Evolutionary conservation across 2,329 filamentous ascomycete genomes (phyloP).

Genomic region (Fusarium nelsonii): DNA sequence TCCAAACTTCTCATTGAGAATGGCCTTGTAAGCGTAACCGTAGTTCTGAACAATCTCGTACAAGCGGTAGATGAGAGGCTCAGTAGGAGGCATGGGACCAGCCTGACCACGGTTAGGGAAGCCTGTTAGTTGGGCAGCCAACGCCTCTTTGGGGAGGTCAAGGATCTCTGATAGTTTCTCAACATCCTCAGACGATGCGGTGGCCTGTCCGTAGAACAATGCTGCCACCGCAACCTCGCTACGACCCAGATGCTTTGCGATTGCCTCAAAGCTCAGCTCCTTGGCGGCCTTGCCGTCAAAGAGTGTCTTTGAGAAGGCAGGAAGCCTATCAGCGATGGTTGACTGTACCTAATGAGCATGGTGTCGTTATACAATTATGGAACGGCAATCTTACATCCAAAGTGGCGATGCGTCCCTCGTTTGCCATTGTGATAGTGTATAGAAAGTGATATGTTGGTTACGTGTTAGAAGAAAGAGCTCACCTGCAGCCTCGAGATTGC

Average conservation of each 20-base stretch:
- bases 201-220: conserved; percentile 89
- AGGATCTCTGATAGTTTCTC: conserved; percentile 75
- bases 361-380: background rate
- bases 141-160: conserved; percentile 65
- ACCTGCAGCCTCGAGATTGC: background rate
- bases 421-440: conserved; percentile 37
- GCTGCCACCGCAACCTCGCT: conserved; percentile 88
- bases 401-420: conserved; percentile 48
- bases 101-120: conserved; percentile 85
- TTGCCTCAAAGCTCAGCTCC: conserved; percentile 81
- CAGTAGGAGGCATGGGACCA: conserved; percentile 54
- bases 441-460: conserved; percentile 7
- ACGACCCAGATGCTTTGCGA: conserved; percentile 79
- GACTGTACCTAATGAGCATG: conserved; percentile 59
- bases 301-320: conserved; percentile 76
- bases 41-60: conserved; percentile 98
- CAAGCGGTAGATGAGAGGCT: conserved; percentile 79
- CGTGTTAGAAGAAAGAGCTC: conserved; percentile 15
- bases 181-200: conserved; percentile 76
- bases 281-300: conserved; percentile 79
- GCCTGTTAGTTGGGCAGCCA: conserved; percentile 74
- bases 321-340: conserved; percentile 76
- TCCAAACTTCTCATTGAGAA: conserved; percentile 94
- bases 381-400: conserved; percentile 54
- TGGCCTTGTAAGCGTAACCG: conserved; percentile 94